Base-by-base conservation (phyloP, 2,329 filamentous ascomycete genomes). In the Pseudopithomyces maydicus region DNA sequence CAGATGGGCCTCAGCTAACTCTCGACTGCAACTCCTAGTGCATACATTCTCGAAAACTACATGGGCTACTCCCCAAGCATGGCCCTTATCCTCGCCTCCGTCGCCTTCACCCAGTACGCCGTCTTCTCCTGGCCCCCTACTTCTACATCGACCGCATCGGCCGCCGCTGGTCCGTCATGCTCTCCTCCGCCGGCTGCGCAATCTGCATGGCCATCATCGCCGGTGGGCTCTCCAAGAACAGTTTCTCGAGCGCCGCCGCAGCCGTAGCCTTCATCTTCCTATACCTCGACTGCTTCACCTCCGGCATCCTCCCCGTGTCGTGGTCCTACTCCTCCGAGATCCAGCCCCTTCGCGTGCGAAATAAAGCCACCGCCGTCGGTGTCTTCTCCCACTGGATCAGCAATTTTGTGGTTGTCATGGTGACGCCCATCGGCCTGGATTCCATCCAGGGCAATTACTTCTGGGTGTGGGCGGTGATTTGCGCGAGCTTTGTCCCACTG, bases 311-410 rank as follows among this genome's bases (percentile, higher is more conserved):
- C 12, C 42, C 42, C 42, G 22, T 44, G 11, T 44, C 42, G 14
- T 44, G 42, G 42, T 44, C 42, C 11, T 44, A 44, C 22, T 44
- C 42, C 14, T 44, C 42, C 11, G 42, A 44, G 12, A 44, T 44
- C 12, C 42, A 44, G 22, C 42, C 42, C 12, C 42, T 44, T 22
- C 42, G 42, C 22, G 42, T 44, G 22, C 42, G 42, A 2, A 44
- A 44, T 22, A 44, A 44, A 44, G 42, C 20, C 8, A 44, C 42
- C 15, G 42, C 42, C 22, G 42, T 44, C 12, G 42, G 42, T 22
- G 42, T 44, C 42, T 44, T 44, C 42, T 44, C 42, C 10, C 42
- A 44, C 42, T 44, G 42, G 42, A 44, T 44, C 22, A 44, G 42
- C 42, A 44, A 44, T 12, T 44, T 44, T n/a, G 42, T 44, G 10